These are phyloP conservation scores for Chaetomium cochliodes DNA, from an alignment of 495 filamentous ascomycete species.

Conservation along the genomic window DNA sequence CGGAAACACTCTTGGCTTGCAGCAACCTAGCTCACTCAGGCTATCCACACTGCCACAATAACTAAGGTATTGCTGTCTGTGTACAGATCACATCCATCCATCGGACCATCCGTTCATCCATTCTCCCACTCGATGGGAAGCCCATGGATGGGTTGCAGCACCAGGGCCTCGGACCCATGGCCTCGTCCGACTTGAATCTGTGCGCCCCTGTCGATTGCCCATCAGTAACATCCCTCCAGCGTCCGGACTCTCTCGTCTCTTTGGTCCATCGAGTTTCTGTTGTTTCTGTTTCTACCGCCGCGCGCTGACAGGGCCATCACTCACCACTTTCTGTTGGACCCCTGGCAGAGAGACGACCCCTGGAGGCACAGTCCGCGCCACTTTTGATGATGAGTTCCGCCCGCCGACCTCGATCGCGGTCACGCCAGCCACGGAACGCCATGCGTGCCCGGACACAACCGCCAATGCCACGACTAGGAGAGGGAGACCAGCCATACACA, in stretches of 20 bases:
- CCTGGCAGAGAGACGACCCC: background rate
- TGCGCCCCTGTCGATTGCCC: background rate
- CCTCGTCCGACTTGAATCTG: constrained; percentile 6
- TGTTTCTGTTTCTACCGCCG: background rate
- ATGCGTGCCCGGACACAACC: background rate
- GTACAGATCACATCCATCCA: too few relatives aligned
- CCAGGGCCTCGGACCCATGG: constrained; percentile 4
- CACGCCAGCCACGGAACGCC: constrained; percentile 6
- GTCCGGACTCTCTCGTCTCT: background rate
- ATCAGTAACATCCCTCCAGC: background rate
- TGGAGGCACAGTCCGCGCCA: background rate
- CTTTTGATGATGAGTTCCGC: background rate
- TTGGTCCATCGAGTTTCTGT: background rate
- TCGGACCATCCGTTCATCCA: too few relatives aligned
- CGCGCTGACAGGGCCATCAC: background rate
- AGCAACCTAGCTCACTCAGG: background rate
- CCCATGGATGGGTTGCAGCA: constrained; percentile 9
- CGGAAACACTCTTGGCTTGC: constrained; percentile 4
- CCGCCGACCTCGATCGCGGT: background rate
- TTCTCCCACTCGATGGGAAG: background rate
- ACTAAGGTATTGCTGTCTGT: too few relatives aligned
- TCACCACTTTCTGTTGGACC: background rate
- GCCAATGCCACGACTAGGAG: constrained; percentile 1
- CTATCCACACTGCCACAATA: background rate
- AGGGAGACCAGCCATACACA: constrained; percentile 37